Evolutionary conservation across 768 basidiomycete genomes (phyloP).

Genomic region (Rubroboletus satanas): DNA sequence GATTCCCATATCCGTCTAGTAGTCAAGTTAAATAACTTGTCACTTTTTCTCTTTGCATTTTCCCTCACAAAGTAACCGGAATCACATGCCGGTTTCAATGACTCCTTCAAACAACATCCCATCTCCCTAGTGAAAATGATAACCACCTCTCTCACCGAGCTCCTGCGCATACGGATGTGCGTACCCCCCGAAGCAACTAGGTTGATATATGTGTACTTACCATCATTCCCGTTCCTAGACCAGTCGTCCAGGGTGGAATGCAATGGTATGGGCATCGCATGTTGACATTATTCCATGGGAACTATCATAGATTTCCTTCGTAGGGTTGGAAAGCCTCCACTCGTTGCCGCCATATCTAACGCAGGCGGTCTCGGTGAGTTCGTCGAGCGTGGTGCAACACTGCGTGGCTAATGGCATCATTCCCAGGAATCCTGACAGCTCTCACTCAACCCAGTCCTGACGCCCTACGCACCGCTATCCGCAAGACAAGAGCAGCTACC

Average conservation of each 20-base stretch:
- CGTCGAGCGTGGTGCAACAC: neutral
- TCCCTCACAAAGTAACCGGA: too few relatives aligned
- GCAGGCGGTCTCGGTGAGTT: constrained; percentile 72
- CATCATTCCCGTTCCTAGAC: constrained; percentile 38
- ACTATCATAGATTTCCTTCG: neutral
- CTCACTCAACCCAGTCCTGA: constrained; percentile 85
- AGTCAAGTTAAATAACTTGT: too few relatives aligned
- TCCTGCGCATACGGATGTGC: constrained; percentile 65
- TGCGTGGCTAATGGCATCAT: neutral
- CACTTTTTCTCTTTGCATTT: too few relatives aligned
- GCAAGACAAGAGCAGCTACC: constrained; percentile 67
- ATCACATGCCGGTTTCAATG: too few relatives aligned
- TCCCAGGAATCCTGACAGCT: constrained; percentile 73
- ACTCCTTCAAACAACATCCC: neutral
- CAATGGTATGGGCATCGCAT: constrained; percentile 57
- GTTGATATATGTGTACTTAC: neutral
- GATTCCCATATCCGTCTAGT: too few relatives aligned
- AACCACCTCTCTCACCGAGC: constrained; percentile 55
- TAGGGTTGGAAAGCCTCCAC: constrained; percentile 76
- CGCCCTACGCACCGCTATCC: constrained; percentile 74
- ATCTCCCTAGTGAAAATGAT: constrained; percentile 31
- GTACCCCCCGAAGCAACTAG: constrained; percentile 21
- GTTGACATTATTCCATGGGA: neutral
- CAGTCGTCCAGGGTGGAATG: constrained; percentile 86
- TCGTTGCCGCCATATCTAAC: constrained; percentile 76